A percentile compares a stretch with the other conserved stretches of the same genome.
Conservation (phyloP, 106 monocot genomes). For the Apostasia ramifera region DNA sequence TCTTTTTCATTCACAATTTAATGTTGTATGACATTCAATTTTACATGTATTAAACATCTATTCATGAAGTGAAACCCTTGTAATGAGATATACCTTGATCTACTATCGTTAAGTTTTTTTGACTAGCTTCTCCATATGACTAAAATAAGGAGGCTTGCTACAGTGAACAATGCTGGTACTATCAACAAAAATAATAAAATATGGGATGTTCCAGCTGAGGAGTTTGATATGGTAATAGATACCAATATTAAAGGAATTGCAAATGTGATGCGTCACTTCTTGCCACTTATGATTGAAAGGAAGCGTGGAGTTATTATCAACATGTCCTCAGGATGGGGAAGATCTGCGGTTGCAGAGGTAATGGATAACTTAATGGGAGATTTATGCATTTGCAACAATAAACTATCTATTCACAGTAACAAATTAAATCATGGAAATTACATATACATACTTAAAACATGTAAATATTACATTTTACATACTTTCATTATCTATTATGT, state of each 20-base stretch:
- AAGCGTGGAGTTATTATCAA: conserved; percentile 82
- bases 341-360: conserved; percentile 87
- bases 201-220: conserved; percentile 85
- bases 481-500: too few relatives aligned
- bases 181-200: conserved; percentile 95
- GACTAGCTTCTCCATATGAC: background rate
- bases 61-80: too few relatives aligned
- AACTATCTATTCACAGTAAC: too few relatives aligned
- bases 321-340: conserved; percentile 92
- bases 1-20: background rate
- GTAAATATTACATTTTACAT: too few relatives aligned
- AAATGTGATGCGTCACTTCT: conserved; percentile 83
- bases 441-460: too few relatives aligned
- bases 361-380: background rate
- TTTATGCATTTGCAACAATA: too few relatives aligned
- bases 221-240: conserved; percentile 90
- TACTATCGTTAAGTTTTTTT: background rate
- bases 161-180: conserved; percentile 93
- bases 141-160: conserved; percentile 11
- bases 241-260: conserved; percentile 84
- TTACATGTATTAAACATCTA: background rate
- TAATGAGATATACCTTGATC: background rate
- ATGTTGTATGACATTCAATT: background rate
- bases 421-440: too few relatives aligned
- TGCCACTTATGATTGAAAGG: conserved; percentile 81